Evolutionary conservation across 2,329 filamentous ascomycete genomes (phyloP).

Genomic region (Dactylonectria macrodidyma): DNA sequence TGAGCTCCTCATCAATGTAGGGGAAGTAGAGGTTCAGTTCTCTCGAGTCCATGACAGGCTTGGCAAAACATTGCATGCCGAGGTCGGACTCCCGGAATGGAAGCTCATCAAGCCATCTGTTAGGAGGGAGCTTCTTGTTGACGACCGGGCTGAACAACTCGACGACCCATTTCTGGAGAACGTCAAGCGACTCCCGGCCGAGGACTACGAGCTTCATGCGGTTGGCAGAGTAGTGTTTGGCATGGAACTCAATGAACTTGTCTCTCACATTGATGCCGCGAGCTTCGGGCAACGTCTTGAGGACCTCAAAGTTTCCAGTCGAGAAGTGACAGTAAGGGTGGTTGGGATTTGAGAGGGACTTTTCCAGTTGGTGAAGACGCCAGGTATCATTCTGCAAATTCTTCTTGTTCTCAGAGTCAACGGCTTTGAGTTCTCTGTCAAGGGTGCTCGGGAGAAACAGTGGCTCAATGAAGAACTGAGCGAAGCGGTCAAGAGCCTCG

Average conservation of each 20-base stretch:
- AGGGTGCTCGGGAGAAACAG: constrained; percentile 88
- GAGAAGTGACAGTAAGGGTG: constrained; percentile 95
- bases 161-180: constrained; percentile 85
- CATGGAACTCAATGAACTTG: constrained; percentile 94
- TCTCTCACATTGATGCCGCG: constrained; percentile 87
- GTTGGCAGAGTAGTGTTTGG: constrained; percentile 92
- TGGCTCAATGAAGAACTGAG: constrained; percentile 93
- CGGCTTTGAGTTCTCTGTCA: constrained; percentile 88
- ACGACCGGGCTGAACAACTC: constrained; percentile 86
- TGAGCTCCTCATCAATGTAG: constrained; percentile 85
- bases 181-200: constrained; percentile 85
- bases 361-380: constrained; percentile 89
- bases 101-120: constrained; percentile 67
- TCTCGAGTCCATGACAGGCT: constrained; percentile 91
- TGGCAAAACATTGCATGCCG: constrained; percentile 83
- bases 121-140: constrained; percentile 82
- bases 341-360: constrained; percentile 87
- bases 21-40: constrained; percentile 87
- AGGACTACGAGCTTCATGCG: constrained; percentile 93
- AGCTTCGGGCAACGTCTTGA: constrained; percentile 86
- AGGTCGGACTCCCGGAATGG: constrained; percentile 66
- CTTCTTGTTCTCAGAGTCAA: constrained; percentile 98
- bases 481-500: constrained; percentile 90
- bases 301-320: constrained; percentile 88
- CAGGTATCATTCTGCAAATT: constrained; percentile 93